Percentiles rank a stretch among this genome's conserved stretches.
Evolutionary conservation across 768 basidiomycete species (phyloP).

Genomic region (Leucosporidium scottii): DNA sequence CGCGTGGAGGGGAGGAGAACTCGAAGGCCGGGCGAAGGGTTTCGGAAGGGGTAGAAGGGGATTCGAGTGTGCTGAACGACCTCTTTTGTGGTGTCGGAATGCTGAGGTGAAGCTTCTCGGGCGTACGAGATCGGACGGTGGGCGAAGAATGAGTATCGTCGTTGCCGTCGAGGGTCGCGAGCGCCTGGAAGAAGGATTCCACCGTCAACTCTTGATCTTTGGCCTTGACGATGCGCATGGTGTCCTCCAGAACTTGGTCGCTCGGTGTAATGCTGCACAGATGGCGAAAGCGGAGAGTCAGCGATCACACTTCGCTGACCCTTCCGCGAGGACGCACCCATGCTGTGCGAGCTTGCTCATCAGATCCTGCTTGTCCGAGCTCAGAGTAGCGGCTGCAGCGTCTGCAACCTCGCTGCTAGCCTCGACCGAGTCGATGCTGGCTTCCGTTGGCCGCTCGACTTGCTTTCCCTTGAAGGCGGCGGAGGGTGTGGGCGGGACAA

Average conservation of each 20-base stretch:
- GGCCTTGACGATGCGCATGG: conserved; percentile 1
- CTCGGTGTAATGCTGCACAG: too few species aligned
- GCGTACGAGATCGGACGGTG: conserved; percentile 4
- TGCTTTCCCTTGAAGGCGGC: too few species aligned
- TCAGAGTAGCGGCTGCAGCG: too few species aligned
- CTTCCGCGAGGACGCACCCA: conserved; percentile 16
- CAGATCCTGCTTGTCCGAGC: conserved; percentile 17
- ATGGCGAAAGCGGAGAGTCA: too few species aligned
- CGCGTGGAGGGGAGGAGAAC: neutral
- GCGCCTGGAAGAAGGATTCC: conserved; percentile 23
- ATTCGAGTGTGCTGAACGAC: conserved; percentile 26
- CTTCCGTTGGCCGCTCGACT: too few species aligned
- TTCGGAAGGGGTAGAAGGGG: conserved; percentile 20
- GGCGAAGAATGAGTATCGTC: neutral
- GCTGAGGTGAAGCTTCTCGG: neutral
- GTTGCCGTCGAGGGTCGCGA: conserved; percentile 16
- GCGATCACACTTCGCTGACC: too few species aligned
- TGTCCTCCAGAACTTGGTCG: conserved; percentile 17
- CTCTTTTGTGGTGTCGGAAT: neutral
- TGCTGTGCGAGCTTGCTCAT: conserved; percentile 18
- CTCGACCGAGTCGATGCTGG: too few species aligned
- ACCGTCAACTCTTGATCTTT: conserved; percentile 15
- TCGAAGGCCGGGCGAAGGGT: neutral
- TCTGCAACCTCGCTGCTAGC: too few species aligned
- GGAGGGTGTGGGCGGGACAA: too few species aligned